Base-by-base conservation (phyloP, 805 yeast genomes). In the Candida bentonensis region DNA sequence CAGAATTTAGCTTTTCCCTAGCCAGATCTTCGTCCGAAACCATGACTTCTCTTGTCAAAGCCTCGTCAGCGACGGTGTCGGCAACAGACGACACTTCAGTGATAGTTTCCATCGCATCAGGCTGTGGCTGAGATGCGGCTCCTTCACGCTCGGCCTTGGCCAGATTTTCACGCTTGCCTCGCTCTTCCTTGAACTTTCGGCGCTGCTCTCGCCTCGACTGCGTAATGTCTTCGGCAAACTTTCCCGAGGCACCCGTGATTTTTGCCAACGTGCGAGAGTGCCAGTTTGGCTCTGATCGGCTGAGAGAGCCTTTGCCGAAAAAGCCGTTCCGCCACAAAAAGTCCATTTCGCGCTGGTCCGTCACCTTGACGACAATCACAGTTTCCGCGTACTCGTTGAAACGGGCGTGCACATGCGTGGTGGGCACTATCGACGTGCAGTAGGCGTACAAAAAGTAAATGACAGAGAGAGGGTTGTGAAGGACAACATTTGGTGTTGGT, bases 271-370 rank as follows among this genome's bases (percentile, higher is more conserved):
- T 76, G 44, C 96, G 68, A n/a, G 66, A 67, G 40, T 58, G 61
- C 96, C 97, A 92, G 0, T 95, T 76, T 0, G 98, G 95, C 57
- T 92, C 96, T 46, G 94, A 82, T 50, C 98, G 68, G 27, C 95
- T 83, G 40, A 87, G 64, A 2, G 75, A 73, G 2, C 97, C 98
- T 56, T 89, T 92, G 4, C 98, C 98, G 57, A 86, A 92, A 57
- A 87, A 92, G 1, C 98, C 98, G 52, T 72, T 72, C 15, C 68
- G 62, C 97, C 97, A 92, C 2, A 92, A 63, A 33, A 61, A 61
- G 20, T 54, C 51, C 76, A 80, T 79, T 25, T 70, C 77, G 0
- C 55, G 50, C 1, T 60, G 61, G 39, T 53, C 54, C 21, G 42
- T 42, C 9, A 63, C 60, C 15, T 41, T 45, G 3, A 82, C 71